Percentiles rank a stretch among this genome's conserved stretches.
These are phyloP conservation scores for Santalum album DNA, from an alignment of 164 flowering plant genomes.

Conservation along the genomic window DNA sequence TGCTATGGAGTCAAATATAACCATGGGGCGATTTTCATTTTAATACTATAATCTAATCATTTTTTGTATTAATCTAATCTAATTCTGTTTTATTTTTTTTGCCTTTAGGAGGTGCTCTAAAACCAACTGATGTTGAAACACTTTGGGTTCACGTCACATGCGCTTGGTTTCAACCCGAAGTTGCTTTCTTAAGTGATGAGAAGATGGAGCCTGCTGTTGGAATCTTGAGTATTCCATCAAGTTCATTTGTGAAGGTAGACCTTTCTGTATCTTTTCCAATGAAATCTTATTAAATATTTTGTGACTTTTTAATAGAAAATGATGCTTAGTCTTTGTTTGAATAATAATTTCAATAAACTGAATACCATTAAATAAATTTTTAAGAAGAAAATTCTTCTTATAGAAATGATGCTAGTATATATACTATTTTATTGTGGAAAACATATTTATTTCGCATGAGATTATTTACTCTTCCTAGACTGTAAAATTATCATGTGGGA, in stretches of 20 bases:
- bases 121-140: constrained; percentile 83
- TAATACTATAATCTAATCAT: neutral
- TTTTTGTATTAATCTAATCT: neutral
- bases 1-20: neutral
- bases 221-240: constrained; percentile 69
- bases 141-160: constrained; percentile 98
- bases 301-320: no score
- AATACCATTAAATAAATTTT: no score
- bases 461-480: no score
- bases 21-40: neutral
- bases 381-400: no score
- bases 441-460: no score
- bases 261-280: neutral
- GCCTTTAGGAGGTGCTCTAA: constrained; percentile 84
- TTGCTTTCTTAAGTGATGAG: constrained; percentile 73
- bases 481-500: no score
- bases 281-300: neutral
- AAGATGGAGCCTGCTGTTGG: constrained; percentile 99
- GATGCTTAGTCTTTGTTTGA: no score
- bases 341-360: no score
- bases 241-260: constrained; percentile 65
- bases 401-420: no score
- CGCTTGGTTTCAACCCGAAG: constrained; percentile 98
- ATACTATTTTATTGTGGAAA: no score
- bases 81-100: neutral